These are phyloP conservation scores for Boletellus ananas DNA, from an alignment of 768 basidiomycete species.

Conservation along the genomic window DNA sequence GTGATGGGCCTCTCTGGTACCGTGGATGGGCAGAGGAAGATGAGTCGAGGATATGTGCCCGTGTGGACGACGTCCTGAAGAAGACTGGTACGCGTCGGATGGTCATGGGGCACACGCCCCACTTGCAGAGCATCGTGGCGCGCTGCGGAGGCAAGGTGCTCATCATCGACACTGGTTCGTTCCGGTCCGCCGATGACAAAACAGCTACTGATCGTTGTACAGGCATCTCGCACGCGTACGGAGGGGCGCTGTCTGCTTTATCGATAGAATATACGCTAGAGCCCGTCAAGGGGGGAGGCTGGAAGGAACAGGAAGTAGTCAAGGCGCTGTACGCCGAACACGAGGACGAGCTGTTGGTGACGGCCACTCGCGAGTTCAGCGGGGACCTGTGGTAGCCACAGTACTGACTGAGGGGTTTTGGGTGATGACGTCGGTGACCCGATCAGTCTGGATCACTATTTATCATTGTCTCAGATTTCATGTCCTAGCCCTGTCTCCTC, in stretches of 20 bases:
- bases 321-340: conserved; percentile 34
- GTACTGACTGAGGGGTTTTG: conserved; percentile 8
- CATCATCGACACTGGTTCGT: conserved; percentile 88
- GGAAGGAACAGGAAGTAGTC: conserved; percentile 36
- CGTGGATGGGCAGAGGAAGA: conserved; percentile 83
- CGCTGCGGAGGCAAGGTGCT: conserved; percentile 91
- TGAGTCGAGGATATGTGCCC: conserved; percentile 65
- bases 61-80: conserved; percentile 66
- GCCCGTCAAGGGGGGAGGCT: conserved; percentile 42
- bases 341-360: conserved; percentile 28
- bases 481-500: not conserved
- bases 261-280: conserved; percentile 82
- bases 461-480: conserved; percentile 10
- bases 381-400: conserved; percentile 19
- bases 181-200: not conserved
- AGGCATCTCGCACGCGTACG: conserved; percentile 96
- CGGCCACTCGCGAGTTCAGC: conserved; percentile 23
- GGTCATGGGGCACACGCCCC: conserved; percentile 97
- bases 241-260: conserved; percentile 86
- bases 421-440: conserved; percentile 20
- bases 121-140: conserved; percentile 81
- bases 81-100: conserved; percentile 81
- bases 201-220: conserved; percentile 8
- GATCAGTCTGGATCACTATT: conserved; percentile 18
- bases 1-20: conserved; percentile 91